Evolutionary conservation across 164 flowering plant genomes (phyloP).

Genomic region (Euptelea pleiosperma): DNA sequence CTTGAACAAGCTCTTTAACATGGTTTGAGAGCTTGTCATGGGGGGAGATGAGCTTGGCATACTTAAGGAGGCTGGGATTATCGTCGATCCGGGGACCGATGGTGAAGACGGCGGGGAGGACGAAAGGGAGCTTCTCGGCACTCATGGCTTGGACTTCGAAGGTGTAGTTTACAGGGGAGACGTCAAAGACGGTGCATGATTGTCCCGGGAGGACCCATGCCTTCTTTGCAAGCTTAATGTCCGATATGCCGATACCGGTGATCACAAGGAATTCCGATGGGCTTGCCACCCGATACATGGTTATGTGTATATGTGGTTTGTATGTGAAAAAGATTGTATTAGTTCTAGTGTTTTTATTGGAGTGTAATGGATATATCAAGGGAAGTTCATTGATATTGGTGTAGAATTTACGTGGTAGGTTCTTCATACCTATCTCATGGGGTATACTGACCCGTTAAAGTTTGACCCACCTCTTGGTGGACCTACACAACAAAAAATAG

Average conservation of each 20-base stretch:
- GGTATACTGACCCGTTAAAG: too few relatives aligned
- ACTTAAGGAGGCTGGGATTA: constrained; percentile 13
- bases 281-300: constrained; percentile 24
- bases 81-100: constrained; percentile 28
- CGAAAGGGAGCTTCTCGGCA: constrained; percentile 31
- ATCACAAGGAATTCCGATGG: constrained; percentile 26
- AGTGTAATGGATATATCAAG: neutral
- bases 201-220: constrained; percentile 29
- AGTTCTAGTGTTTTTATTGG: too few relatives aligned
- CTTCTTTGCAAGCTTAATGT: constrained; percentile 27
- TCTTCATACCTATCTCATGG: too few relatives aligned
- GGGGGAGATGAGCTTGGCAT: constrained; percentile 30
- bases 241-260: constrained; percentile 23
- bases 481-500: too few relatives aligned
- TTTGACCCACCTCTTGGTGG: too few relatives aligned
- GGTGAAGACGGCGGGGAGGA: constrained; percentile 36
- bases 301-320: neutral
- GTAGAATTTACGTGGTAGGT: too few relatives aligned
- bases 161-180: constrained; percentile 32
- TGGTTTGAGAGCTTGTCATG: constrained; percentile 33
- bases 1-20: constrained; percentile 38
- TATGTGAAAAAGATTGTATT: neutral
- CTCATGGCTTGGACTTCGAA: constrained; percentile 33
- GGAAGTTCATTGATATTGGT: too few relatives aligned
- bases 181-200: constrained; percentile 16